Evolutionary conservation across 176 grass and related monocot species (phyloP), one percentile per base, ranked within the genome.

Genomic region (Luzula sylvatica): DNA sequence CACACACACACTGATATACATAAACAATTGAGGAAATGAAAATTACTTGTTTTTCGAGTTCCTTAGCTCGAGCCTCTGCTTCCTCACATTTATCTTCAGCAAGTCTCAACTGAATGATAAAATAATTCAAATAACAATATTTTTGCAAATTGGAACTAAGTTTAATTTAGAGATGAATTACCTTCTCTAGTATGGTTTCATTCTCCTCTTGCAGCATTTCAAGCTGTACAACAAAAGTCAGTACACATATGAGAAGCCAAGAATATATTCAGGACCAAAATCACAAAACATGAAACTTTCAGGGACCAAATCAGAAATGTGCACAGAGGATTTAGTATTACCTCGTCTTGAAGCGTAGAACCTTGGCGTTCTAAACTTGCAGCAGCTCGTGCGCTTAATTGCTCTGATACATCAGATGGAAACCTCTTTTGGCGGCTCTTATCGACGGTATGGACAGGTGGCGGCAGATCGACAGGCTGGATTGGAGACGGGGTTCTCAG

Each of bases 141-240:
- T 4, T 35, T 35, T 35, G 30, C 47, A 18, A 64, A 30, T 35
- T 47, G 14, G 43, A 8, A 24, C 30, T 14, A 63, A 32, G 3
- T 30, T 8, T 47, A 49, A n/a, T 7, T 49, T 45, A 20, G 3
- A 49, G 28, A 58, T 19, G 15, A 50, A 66, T 65, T 76, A 98
- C 93, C 86, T 98, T 98, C 39, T 90, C 86, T 64, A 90, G 74
- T 68, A 92, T 81, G 8, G 69, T 75, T 57, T 87, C 81, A 75
- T 98, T 98, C 65, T 98, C 93, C 67, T 98, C 93, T 83, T 98
- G 93, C 54, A 98, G 75, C 81, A 98, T 98, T 61, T 98, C 93
- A 74, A 98, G 81, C 93, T 98, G 93, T 72, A 75, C 32, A 50
- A 59, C 12, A 69, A 29, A 61, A 35, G 5, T 2, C 30, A 35